Conservation (phyloP, 2,329 filamentous ascomycete genomes). For the Phoma sp. region DNA sequence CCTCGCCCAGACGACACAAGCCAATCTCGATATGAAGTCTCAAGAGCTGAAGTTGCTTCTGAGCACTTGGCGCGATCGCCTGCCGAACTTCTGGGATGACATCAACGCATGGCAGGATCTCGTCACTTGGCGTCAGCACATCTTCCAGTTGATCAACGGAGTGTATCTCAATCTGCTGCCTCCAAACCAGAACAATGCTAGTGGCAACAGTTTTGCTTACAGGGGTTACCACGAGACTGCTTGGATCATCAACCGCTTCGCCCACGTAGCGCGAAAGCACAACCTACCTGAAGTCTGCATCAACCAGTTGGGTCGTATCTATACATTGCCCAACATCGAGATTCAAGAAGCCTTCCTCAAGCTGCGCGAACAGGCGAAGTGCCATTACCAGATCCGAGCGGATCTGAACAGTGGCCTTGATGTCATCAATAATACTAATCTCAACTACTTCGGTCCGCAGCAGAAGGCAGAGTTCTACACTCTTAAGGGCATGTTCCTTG, state of each 20-base stretch:
- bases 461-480: constrained; percentile 99
- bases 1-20: constrained; percentile 80
- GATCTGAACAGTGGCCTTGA: constrained; percentile 93
- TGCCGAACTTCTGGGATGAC: constrained; percentile 99
- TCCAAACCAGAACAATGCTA: constrained; percentile 75
- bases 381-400: constrained; percentile 94
- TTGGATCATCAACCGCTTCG: constrained; percentile 99
- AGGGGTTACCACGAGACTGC: constrained; percentile 98
- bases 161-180: constrained; percentile 89
- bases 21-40: constrained; percentile 91
- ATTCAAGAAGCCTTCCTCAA: constrained; percentile 99
- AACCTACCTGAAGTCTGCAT: constrained; percentile 97
- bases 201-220: constrained; percentile 93
- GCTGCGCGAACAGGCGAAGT: constrained; percentile 97
- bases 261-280: constrained; percentile 96
- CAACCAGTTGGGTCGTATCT: constrained; percentile 94
- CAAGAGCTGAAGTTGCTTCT: constrained; percentile 93
- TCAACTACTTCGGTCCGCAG: constrained; percentile 95
- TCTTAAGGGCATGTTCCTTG: constrained; percentile 98
- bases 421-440: constrained; percentile 99
- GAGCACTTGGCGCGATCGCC: constrained; percentile 91
- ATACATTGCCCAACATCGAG: constrained; percentile 98
- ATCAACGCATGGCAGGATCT: constrained; percentile 99
- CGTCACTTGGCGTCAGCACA: constrained; percentile 99
- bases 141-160: constrained; percentile 95